Conservation (phyloP, 768 basidiomycete species). For the Pilatotrama ljubarskyi region DNA sequence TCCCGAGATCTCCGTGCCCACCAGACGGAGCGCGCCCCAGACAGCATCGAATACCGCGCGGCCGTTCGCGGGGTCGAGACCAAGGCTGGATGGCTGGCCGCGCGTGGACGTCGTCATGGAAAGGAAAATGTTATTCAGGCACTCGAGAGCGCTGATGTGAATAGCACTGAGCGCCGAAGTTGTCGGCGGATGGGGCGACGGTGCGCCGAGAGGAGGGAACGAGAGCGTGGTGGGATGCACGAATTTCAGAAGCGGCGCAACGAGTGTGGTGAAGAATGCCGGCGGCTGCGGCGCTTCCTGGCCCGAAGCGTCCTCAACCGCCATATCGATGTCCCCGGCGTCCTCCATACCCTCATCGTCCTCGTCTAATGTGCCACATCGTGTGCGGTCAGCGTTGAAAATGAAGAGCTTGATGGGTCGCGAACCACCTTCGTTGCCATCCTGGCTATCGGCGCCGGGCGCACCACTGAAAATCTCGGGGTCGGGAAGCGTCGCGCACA, state of each 20-base stretch:
- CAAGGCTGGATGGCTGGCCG: conserved; percentile 22
- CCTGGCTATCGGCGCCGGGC: conserved; percentile 35
- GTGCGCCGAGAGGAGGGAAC: conserved; percentile 69
- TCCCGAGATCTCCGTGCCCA: conserved; percentile 57
- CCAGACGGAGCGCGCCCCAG: conserved; percentile 60
- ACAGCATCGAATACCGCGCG: conserved; percentile 60
- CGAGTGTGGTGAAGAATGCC: conserved; percentile 56
- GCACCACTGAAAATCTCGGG: conserved; percentile 43
- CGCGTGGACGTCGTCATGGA: conserved; percentile 53
- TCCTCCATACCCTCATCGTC: conserved; percentile 39
- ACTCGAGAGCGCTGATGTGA: conserved; percentile 84
- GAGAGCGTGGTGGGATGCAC: conserved; percentile 78
- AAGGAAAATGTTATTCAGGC: conserved; percentile 86
- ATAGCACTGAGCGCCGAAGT: conserved; percentile 83
- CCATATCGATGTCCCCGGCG: conserved; percentile 29
- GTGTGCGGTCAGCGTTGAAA: conserved; percentile 23
- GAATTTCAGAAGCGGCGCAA: conserved; percentile 65
- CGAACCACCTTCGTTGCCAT: conserved; percentile 41
- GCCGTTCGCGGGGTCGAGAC: conserved; percentile 39
- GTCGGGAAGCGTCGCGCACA: conserved; percentile 87
- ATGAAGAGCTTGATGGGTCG: conserved; percentile 31
- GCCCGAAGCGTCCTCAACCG: conserved; percentile 26
- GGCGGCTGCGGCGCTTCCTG: conserved; percentile 27
- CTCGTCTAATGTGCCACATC: conserved; percentile 32
- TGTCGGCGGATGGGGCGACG: conserved; percentile 83